Conservation (phyloP, 75 land plant species). For the Adiantum capillusveneris region DNA sequence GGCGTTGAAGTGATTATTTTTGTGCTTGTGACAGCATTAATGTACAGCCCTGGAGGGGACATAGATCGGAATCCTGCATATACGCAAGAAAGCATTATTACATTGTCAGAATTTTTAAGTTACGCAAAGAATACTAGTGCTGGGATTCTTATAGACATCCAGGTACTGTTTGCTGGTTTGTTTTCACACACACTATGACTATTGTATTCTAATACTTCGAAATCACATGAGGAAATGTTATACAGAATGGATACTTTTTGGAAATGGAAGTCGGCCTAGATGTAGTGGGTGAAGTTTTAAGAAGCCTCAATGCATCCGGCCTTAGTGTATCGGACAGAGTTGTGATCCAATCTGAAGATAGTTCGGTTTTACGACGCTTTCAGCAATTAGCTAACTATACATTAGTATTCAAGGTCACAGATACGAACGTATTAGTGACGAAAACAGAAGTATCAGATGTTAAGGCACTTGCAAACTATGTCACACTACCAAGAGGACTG, state of each 20-base stretch:
- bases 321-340: slow-evolving; percentile 39
- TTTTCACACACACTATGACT: neutral
- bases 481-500: slow-evolving; percentile 28
- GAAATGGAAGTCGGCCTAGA: slow-evolving; percentile 46
- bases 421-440: slow-evolving; percentile 17
- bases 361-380: slow-evolving; percentile 41
- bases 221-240: neutral
- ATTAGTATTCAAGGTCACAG: slow-evolving; percentile 21
- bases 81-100: slow-evolving; percentile 45
- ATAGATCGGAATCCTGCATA: slow-evolving; percentile 50
- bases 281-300: slow-evolving; percentile 28
- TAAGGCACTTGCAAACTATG: slow-evolving; percentile 38
- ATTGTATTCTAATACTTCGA: neutral
- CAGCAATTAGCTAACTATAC: slow-evolving; percentile 26
- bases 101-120: slow-evolving; percentile 49
- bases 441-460: slow-evolving; percentile 26
- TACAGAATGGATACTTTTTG: slow-evolving; percentile 59
- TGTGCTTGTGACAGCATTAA: slow-evolving; percentile 28
- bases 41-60: slow-evolving; percentile 26
- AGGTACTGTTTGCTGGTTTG: slow-evolving; percentile 27
- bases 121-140: slow-evolving; percentile 62
- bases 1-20: neutral
- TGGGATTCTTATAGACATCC: slow-evolving; percentile 57
- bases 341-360: slow-evolving; percentile 56
- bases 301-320: slow-evolving; percentile 38